Conservation (phyloP, 768 basidiomycete genomes). For the Suillus weaverae region DNA sequence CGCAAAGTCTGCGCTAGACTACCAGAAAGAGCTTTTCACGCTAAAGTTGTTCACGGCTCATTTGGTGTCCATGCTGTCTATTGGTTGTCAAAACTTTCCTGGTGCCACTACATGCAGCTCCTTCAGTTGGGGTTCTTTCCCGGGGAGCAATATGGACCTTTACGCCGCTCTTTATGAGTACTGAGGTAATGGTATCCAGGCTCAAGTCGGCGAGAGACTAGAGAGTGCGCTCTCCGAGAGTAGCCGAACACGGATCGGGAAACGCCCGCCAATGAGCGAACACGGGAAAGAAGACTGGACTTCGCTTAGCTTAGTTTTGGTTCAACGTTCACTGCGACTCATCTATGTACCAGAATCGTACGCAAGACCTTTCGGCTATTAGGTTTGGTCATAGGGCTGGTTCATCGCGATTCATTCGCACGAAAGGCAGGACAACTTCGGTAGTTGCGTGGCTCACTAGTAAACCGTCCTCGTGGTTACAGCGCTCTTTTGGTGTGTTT, state of each 20-base stretch:
- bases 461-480: neutral
- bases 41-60: no score
- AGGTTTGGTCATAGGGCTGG: neutral
- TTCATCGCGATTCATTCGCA: neutral
- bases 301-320: neutral
- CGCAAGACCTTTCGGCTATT: neutral
- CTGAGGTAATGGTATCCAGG: constrained; percentile 57
- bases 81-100: neutral
- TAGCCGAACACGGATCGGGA: neutral
- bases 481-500: neutral
- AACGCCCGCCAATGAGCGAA: neutral
- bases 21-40: no score
- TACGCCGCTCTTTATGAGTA: constrained; percentile 82
- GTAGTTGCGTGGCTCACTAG: neutral
- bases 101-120: constrained; percentile 46
- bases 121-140: constrained; percentile 79
- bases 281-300: neutral
- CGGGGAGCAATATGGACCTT: constrained; percentile 84
- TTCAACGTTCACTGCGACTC: neutral
- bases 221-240: neutral
- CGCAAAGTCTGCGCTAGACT: no score
- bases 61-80: constrained; percentile 52
- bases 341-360: neutral
- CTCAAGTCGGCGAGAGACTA: neutral
- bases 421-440: neutral